These are phyloP conservation scores for Colletotrichum falcatum DNA, from an alignment of 2,329 filamentous ascomycete genomes.

Conservation along the genomic window DNA sequence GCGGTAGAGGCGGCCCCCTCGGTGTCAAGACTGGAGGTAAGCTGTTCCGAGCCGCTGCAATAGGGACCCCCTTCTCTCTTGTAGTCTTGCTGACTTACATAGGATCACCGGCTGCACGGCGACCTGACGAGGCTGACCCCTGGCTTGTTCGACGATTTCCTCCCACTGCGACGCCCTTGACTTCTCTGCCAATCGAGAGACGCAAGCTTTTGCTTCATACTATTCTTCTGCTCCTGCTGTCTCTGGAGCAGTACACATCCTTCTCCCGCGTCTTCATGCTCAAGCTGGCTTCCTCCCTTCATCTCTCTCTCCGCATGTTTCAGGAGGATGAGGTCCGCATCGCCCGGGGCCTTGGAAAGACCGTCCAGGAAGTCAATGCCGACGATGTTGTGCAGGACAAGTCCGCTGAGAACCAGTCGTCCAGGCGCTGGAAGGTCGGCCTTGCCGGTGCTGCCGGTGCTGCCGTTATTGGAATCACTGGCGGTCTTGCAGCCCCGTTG, in stretches of 20 bases:
- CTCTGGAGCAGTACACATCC: constrained; percentile 80
- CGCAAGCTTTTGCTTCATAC: constrained; percentile 77
- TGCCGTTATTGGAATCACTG: constrained; percentile 77
- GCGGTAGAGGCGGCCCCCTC: constrained; percentile 32
- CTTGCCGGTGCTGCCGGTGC: constrained; percentile 60
- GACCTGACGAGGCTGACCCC: constrained; percentile 55
- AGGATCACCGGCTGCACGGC: constrained; percentile 17
- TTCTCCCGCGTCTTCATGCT: constrained; percentile 80
- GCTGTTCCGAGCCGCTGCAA: neutral
- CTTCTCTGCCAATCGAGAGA: constrained; percentile 69
- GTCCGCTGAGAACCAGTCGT: constrained; percentile 71
- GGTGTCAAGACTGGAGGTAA: constrained; percentile 43
- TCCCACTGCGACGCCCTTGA: constrained; percentile 71
- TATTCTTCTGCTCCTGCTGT: constrained; percentile 78
- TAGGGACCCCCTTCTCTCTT: neutral
- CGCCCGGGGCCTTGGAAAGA: constrained; percentile 78
- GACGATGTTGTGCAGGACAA: constrained; percentile 50
- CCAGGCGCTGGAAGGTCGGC: constrained; percentile 79
- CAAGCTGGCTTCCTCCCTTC: constrained; percentile 76
- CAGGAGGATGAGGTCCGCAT: constrained; percentile 80
- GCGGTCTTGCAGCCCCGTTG: constrained; percentile 81
- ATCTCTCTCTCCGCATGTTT: constrained; percentile 73
- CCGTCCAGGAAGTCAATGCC: constrained; percentile 65
- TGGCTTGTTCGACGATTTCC: constrained; percentile 64
- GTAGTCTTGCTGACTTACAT: constrained; percentile 3